Evolutionary conservation across 331 rosid genomes (phyloP).

Genomic region (Quercus tomentella): DNA sequence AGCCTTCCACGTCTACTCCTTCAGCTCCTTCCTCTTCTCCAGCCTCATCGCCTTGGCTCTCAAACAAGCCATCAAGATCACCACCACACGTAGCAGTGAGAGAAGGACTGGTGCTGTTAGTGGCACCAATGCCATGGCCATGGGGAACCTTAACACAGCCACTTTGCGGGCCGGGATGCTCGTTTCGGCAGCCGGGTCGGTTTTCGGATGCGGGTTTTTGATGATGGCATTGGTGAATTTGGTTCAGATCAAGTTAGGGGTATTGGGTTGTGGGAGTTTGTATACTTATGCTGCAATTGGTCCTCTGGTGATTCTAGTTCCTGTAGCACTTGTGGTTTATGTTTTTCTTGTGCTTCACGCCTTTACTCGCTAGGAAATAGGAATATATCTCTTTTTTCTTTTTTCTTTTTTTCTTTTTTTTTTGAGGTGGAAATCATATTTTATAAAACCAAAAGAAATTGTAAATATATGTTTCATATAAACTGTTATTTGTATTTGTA

Average conservation of each 20-base stretch:
- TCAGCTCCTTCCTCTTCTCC: constrained; percentile 90
- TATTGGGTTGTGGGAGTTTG: constrained; percentile 54
- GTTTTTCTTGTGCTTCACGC: constrained; percentile 65
- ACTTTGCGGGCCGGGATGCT: constrained; percentile 59
- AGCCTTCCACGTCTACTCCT: constrained; percentile 70
- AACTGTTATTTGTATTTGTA: no score
- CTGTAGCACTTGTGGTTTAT: constrained; percentile 57
- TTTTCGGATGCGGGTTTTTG: constrained; percentile 79
- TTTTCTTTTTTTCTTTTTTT: no score
- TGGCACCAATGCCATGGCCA: neutral
- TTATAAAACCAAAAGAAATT: no score
- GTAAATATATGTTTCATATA: no score
- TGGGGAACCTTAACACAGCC: constrained; percentile 40
- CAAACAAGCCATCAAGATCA: constrained; percentile 59
- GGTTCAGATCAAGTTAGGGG: constrained; percentile 78
- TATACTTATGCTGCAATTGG: constrained; percentile 56
- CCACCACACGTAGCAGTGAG: constrained; percentile 3
- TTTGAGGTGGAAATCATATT: no score
- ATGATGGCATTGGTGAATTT: constrained; percentile 71
- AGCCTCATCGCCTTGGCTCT: constrained; percentile 79
- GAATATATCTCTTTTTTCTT: no score
- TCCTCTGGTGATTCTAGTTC: constrained; percentile 80
- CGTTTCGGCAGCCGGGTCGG: constrained; percentile 69
- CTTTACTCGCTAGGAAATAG: constrained; percentile 43
- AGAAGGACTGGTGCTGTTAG: neutral